phyloP scores from a whole-genome alignment of 768 basidiomycete species.

The Leccinum sublutescens region DNA sequence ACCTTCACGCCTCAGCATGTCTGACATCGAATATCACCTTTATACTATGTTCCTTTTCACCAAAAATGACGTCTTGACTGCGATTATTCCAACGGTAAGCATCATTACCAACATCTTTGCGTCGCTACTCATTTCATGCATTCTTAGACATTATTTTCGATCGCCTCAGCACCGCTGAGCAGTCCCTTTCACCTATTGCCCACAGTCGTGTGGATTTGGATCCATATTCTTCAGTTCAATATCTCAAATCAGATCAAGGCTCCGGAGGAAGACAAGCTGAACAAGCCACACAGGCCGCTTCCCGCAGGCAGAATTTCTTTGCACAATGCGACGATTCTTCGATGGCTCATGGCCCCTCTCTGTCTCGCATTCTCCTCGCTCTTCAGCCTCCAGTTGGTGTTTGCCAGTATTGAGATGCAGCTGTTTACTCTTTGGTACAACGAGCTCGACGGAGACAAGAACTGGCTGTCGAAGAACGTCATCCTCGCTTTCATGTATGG shows the following conservation, averaged over 20 bases:
- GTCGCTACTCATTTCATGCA: not conserved
- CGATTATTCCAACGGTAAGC: slow-evolving; percentile 46
- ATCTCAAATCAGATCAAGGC: slow-evolving; percentile 45
- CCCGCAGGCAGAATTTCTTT: slow-evolving; percentile 43
- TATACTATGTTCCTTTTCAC: slow-evolving; percentile 41
- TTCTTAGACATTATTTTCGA: slow-evolving; percentile 33
- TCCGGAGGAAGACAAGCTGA: slow-evolving; percentile 42
- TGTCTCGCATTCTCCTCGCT: slow-evolving; percentile 36
- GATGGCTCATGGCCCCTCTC: slow-evolving; percentile 35
- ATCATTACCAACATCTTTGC: accelerated
- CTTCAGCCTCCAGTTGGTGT: slow-evolving; percentile 33
- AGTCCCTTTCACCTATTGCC: slow-evolving; percentile 20
- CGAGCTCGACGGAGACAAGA: slow-evolving; percentile 36
- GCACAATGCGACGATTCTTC: slow-evolving; percentile 33
- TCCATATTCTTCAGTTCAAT: slow-evolving; percentile 45
- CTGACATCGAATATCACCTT: slow-evolving; percentile 22
- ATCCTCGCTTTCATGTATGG: slow-evolving; percentile 40
- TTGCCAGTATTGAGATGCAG: slow-evolving; percentile 35
- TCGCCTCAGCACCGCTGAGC: slow-evolving; percentile 33
- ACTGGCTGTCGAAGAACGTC: slow-evolving; percentile 40
- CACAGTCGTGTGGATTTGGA: slow-evolving; percentile 42
- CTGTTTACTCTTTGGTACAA: slow-evolving; percentile 38
- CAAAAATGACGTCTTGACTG: slow-evolving; percentile 47
- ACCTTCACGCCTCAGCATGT: not conserved
- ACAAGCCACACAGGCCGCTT: slow-evolving; percentile 46